Base-by-base conservation (phyloP, 2,329 filamentous ascomycete genomes). In the Sclerotinia trifoliorum region DNA sequence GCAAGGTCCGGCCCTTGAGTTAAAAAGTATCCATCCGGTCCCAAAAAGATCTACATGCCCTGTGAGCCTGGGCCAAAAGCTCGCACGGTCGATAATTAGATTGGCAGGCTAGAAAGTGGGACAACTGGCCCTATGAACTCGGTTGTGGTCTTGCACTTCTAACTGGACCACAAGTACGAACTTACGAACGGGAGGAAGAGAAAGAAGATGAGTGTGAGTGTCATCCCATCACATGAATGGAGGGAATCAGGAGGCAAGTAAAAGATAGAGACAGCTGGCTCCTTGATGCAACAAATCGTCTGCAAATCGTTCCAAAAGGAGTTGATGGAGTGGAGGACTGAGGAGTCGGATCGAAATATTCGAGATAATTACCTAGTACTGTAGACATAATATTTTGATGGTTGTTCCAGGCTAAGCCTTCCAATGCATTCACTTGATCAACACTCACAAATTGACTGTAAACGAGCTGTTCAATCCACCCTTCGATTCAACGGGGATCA, bases 121-220 rank as follows among this genome's bases (percentile, higher is more conserved):
- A 63, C 26, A 54, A 46, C 48, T 67, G 56, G 65, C 65, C 65
- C 35, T 67, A 67, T 48, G 57, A 63, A 58, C 54, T 61, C 64
- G 42, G 64, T 58, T 66, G 54, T n/a, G 46, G 44, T 48, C 10
- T 65, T 65, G 26, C 13, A 19, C 15, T 57, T 35, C 49, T n/a
- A n/a, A 57, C 39, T 62, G 65, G 65, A 51, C 62, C 35, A 29
- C 11, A 29, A n/a, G 55, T 58, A 65, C 52, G 39, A 65, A 57
- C 17, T n/a, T 54, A 54, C 24, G n/a, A 24, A 44, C 61, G 61
- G 48, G 61, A 64, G 8, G 46, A 49, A 62, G 58, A 44, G n/a
- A 35, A 49, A 24, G 58, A 61, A 61, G 32, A 35, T 48, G 44
- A 58, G 55, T 4, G 24, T 48, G 44, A 58, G 55, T 4, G 24